Evolutionary conservation across 768 basidiomycete genomes (phyloP), one percentile per base, ranked within the genome.

Genomic region (Termitomyces sp.): DNA sequence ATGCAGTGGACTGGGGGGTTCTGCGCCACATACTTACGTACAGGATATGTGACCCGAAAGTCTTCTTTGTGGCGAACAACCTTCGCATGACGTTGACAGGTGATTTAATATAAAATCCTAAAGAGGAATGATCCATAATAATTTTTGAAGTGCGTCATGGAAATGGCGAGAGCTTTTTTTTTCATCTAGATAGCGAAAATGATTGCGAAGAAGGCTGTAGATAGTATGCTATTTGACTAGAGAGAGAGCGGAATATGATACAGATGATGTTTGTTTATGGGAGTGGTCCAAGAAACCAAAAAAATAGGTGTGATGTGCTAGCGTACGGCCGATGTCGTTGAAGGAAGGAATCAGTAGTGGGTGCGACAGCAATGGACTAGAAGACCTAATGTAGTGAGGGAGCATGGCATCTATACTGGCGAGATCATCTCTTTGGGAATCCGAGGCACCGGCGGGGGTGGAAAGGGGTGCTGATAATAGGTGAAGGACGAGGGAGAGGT

Each of bases 401-500:
- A 8, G 49, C 38, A 43, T 46, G 26, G 45, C 44, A 26, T 44
- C 13, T 12, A 44, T 44, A 16, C 42, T 4, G 9, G 46, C 46
- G 28, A 6, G 36, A n/a, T 38, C 18, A 28, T 40, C 7, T 30
- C 22, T 28, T 45, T 40, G 10, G 60, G 57, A 8, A 58, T 30
- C 16, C 8, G 56, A 18, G 61, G 61, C 33, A 62, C 46, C 16
- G 61, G 58, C 4, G 61, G 58, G 9, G 58, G 55, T 1, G 61
- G 51, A 5, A 48, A 49, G 6, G 54, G 42, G 40, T 33, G 35
- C 6, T 57, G 52, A 16, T 32, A 56, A 32, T 62, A 62, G 14
- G 60, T 28, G 47, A 44, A 56, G 22, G 61, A 56, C 3, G 58
- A 60, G 12, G 61, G 38, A 35, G 53, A 57, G 24, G 45, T 61